Evolutionary conservation across 345 rosid species (phyloP).

Genomic region (Ceriops tagal): DNA sequence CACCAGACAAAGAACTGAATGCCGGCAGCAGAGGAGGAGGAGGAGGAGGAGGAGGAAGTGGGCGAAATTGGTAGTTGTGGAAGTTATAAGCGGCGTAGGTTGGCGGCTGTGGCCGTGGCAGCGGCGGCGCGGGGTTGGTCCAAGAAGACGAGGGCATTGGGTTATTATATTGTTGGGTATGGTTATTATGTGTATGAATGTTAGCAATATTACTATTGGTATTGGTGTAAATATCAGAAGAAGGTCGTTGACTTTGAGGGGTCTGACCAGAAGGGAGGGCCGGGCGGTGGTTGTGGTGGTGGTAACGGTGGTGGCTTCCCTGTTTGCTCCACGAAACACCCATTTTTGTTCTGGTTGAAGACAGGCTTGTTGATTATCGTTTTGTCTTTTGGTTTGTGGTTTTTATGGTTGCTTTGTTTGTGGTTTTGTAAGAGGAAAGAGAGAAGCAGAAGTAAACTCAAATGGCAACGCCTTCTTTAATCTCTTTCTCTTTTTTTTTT

Average conservation of each 20-base stretch:
- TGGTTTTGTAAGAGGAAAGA: too few relatives aligned
- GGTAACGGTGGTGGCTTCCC: neutral
- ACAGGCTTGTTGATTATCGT: too few relatives aligned
- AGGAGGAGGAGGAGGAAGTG: neutral
- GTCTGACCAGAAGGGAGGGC: neutral
- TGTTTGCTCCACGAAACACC: neutral
- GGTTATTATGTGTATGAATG: neutral
- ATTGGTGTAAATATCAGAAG: neutral
- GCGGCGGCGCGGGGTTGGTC: neutral
- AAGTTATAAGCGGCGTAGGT: neutral
- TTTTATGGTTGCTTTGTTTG: too few relatives aligned
- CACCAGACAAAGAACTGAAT: neutral
- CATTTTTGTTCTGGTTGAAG: neutral
- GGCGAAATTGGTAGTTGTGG: neutral
- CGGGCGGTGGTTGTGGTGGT: neutral
- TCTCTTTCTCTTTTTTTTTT: too few relatives aligned
- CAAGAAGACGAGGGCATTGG: neutral
- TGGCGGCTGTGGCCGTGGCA: neutral
- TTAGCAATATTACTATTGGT: neutral
- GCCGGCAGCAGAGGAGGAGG: neutral
- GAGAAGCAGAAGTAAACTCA: too few relatives aligned
- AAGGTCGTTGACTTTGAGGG: slow-evolving; percentile 3
- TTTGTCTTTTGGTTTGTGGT: too few relatives aligned
- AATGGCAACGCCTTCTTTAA: too few relatives aligned
- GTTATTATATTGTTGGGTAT: neutral